Percentiles rank a stretch among this genome's conserved stretches.
Conservation (phyloP, 108 stramenopile species). For the Skeletonema marinoi region DNA sequence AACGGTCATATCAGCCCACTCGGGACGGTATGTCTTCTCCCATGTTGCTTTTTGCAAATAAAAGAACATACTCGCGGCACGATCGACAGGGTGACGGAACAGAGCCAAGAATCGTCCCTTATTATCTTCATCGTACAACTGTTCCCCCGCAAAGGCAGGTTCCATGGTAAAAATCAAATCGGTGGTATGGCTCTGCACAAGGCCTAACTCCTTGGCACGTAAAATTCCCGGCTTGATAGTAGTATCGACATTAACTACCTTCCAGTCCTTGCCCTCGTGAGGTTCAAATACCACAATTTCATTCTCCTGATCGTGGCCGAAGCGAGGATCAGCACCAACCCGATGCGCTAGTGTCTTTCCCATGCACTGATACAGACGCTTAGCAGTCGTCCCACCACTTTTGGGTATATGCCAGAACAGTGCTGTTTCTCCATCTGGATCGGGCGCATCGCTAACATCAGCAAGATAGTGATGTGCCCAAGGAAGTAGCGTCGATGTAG, state of each 20-base stretch:
- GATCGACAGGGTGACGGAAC: conserved; percentile 50
- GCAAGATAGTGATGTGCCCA: conserved; percentile 48
- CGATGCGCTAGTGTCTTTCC: conserved; percentile 41
- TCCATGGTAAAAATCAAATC: conserved; percentile 58
- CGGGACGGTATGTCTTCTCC: conserved; percentile 46
- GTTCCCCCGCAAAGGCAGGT: conserved; percentile 35
- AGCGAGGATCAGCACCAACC: conserved; percentile 39
- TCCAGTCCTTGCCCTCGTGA: conserved; percentile 29
- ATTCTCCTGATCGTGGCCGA: conserved; percentile 25
- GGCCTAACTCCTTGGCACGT: conserved; percentile 29
- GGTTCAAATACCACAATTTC: conserved; percentile 39
- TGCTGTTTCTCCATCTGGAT: conserved; percentile 34
- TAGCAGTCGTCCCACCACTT: conserved; percentile 48
- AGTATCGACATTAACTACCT: conserved; percentile 54
- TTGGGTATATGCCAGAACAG: conserved; percentile 50
- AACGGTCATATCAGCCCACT: conserved; percentile 38
- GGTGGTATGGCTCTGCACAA: conserved; percentile 29
- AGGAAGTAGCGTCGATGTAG: conserved; percentile 33
- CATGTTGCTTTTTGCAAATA: conserved; percentile 48
- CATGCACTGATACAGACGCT: conserved; percentile 48
- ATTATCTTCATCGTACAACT: conserved; percentile 39
- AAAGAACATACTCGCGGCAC: conserved; percentile 43
- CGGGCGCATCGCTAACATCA: conserved; percentile 30
- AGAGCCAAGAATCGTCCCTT: conserved; percentile 45
- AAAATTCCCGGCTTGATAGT: conserved; percentile 43